Evolutionary conservation across 139 green algal species (phyloP).

Genomic region (Tetratostichococcus sp.): DNA sequence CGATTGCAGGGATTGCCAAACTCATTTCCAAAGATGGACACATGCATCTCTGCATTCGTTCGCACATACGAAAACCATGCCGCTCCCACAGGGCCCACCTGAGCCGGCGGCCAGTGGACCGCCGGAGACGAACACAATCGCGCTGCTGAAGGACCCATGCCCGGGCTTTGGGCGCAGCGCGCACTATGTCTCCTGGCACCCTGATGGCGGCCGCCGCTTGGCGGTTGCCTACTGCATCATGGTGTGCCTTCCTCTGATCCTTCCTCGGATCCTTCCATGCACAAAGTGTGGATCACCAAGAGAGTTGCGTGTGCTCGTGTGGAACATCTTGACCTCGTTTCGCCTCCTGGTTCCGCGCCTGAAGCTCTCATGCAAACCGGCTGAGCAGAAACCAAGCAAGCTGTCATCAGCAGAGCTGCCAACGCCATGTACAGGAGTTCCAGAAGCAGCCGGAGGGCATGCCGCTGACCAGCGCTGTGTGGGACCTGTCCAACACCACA

Average conservation of each 20-base stretch:
- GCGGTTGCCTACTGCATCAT: slow-evolving; percentile 4
- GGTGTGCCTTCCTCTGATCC: not conserved
- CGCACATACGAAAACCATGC: too few species aligned
- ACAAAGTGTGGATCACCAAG: too few species aligned
- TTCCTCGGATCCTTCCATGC: too few species aligned
- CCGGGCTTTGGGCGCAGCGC: slow-evolving; percentile 45
- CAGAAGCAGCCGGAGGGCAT: slow-evolving; percentile 38
- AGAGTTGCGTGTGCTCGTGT: too few species aligned
- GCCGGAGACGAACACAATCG: slow-evolving; percentile 58
- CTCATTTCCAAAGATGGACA: too few species aligned
- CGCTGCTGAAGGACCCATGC: slow-evolving; percentile 79
- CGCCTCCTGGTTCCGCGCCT: too few species aligned
- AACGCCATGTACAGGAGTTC: not conserved
- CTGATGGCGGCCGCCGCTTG: slow-evolving; percentile 53
- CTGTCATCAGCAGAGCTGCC: too few species aligned
- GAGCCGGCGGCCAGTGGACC: not conserved
- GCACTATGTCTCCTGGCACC: slow-evolving; percentile 75
- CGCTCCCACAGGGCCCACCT: not conserved
- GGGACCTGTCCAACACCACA: slow-evolving; percentile 85
- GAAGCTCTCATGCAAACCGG: too few species aligned
- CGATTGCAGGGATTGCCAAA: too few species aligned
- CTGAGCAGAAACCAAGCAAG: too few species aligned
- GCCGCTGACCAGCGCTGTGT: slow-evolving; percentile 75
- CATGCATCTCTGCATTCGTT: too few species aligned
- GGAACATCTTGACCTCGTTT: too few species aligned